Conservation (phyloP, 2,329 filamentous ascomycete genomes). For the Rhynchosporium secalis region DNA sequence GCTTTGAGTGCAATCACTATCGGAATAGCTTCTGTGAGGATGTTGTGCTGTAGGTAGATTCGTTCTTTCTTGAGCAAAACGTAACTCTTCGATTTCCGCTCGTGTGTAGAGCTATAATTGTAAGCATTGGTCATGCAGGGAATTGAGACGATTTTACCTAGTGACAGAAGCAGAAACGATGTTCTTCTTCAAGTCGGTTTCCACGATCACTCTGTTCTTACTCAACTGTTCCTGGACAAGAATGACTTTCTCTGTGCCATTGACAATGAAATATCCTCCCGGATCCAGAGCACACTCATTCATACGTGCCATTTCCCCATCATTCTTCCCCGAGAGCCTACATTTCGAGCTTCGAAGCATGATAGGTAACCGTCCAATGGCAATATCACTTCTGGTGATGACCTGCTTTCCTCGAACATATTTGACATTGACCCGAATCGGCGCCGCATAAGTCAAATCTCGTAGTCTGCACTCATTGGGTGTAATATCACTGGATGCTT, state of each 20-base stretch:
- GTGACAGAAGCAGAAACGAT: slow-evolving; percentile 95
- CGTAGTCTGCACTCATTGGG: slow-evolving; percentile 95
- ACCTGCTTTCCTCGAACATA: slow-evolving; percentile 81
- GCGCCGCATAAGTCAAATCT: slow-evolving; percentile 97
- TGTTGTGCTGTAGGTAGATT: slow-evolving; percentile 88
- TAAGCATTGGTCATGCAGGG: slow-evolving; percentile 19
- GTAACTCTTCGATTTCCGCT: slow-evolving; percentile 97
- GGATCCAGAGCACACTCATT: slow-evolving; percentile 96
- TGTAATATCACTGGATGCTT: slow-evolving; percentile 73
- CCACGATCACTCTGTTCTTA: slow-evolving; percentile 98
- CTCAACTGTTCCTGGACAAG: slow-evolving; percentile 97
- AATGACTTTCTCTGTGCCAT: slow-evolving; percentile 98
- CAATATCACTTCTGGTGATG: slow-evolving; percentile 72
- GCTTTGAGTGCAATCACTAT: slow-evolving; percentile 93
- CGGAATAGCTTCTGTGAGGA: slow-evolving; percentile 88
- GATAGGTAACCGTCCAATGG: slow-evolving; percentile 88
- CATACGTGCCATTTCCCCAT: slow-evolving; percentile 84
- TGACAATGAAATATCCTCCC: slow-evolving; percentile 96
- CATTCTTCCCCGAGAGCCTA: slow-evolving; percentile 77
- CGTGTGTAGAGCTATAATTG: slow-evolving; percentile 79
- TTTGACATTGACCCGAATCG: slow-evolving; percentile 88
- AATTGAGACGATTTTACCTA: slow-evolving; percentile 43
- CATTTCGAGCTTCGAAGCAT: slow-evolving; percentile 98
- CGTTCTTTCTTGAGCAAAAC: slow-evolving; percentile 92
- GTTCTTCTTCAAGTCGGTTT: slow-evolving; percentile 87